Evolutionary conservation across 2,329 filamentous ascomycete genomes (phyloP).

Genomic region (Neofusicoccum sp.): DNA sequence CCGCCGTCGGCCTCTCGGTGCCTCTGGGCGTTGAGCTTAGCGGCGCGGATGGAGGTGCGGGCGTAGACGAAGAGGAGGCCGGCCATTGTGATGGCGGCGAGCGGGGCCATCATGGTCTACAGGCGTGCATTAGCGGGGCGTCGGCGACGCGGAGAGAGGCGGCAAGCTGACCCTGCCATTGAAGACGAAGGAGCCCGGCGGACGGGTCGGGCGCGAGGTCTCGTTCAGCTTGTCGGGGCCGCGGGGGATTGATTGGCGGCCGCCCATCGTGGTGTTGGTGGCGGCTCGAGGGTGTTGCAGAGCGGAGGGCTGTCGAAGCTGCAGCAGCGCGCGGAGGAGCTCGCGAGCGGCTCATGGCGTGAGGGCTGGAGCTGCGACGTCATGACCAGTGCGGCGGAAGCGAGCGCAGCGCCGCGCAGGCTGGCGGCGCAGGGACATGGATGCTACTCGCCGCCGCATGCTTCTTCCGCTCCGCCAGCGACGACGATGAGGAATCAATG

Average conservation of each 20-base stretch:
- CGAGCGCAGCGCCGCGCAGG: background rate
- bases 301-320: background rate
- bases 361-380: conserved; percentile 7
- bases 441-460: background rate
- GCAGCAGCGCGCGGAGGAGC: background rate
- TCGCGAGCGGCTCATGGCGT: background rate
- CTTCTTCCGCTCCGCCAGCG: too few relatives aligned
- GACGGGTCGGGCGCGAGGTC: conserved; percentile 29
- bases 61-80: conserved; percentile 63
- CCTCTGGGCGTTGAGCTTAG: conserved; percentile 65
- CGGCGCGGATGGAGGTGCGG: conserved; percentile 65
- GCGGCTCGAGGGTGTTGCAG: background rate
- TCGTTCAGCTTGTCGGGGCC: conserved; percentile 48
- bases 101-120: conserved; percentile 59
- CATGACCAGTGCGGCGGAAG: conserved; percentile 6
- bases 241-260: conserved; percentile 49
- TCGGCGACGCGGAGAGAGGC: background rate
- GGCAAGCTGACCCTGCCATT: conserved; percentile 15
- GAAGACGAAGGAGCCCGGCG: conserved; percentile 13
- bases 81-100: conserved; percentile 67
- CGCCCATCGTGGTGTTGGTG: conserved; percentile 42
- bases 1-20: conserved; percentile 61
- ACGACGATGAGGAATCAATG: too few relatives aligned
- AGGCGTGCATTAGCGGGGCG: background rate
- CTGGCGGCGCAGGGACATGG: background rate